Conservation (phyloP, 164 flowering plant genomes). For the Hamamelis virginiana region DNA sequence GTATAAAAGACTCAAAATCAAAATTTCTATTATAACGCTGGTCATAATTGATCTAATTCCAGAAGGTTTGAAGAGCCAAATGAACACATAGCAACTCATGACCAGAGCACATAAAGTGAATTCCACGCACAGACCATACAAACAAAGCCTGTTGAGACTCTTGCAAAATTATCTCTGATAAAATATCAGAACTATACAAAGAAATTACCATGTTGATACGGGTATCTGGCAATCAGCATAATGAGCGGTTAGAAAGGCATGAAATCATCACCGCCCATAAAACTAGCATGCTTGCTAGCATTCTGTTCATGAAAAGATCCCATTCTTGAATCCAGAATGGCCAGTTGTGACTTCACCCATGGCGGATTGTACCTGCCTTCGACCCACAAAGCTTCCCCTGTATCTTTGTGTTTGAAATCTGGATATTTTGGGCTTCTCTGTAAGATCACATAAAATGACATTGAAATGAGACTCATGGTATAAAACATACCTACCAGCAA, state of each 20-base stretch:
- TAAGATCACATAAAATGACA: conserved; percentile 8
- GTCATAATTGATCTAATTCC: not conserved
- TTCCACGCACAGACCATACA: not conserved
- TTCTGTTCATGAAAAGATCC: conserved; percentile 46
- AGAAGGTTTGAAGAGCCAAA: not conserved
- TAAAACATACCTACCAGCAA: not conserved
- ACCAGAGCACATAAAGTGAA: not conserved
- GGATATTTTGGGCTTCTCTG: conserved; percentile 86
- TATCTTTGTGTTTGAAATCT: conserved; percentile 96
- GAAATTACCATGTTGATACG: not conserved
- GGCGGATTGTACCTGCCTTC: conserved; percentile 82
- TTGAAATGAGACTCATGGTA: not conserved
- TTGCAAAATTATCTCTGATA: not conserved
- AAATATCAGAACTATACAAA: conserved; percentile 5
- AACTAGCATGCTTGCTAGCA: conserved; percentile 18
- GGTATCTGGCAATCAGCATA: not conserved
- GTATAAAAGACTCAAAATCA: not conserved
- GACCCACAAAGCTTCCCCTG: conserved; percentile 90
- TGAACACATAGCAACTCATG: not conserved
- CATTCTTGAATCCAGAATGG: conserved; percentile 67
- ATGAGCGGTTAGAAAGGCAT: conserved; percentile 28
- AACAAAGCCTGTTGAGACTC: not conserved
- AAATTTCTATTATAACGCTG: not conserved
- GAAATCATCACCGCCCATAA: conserved; percentile 36
- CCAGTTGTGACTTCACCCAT: conserved; percentile 88